Percentiles rank a stretch among this genome's conserved stretches.
Evolutionary conservation across 2,329 filamentous ascomycete genomes (phyloP).

Genomic region (Trichoderma atrobrunneum): DNA sequence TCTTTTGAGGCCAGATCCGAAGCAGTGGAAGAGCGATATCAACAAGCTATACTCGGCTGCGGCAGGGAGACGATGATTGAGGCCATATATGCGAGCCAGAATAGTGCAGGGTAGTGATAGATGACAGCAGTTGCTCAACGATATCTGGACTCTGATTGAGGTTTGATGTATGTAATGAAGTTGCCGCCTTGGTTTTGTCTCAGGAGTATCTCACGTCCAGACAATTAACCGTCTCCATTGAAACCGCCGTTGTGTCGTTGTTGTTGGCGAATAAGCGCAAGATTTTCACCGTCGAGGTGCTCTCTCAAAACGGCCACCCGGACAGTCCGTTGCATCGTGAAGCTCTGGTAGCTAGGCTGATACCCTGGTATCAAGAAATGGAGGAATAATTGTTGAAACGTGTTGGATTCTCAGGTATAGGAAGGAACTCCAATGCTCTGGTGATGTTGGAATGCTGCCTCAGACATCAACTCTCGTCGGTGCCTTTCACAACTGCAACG

Average conservation of each 20-base stretch:
- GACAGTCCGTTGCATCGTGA: not conserved
- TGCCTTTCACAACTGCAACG: not conserved
- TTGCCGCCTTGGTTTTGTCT: not conserved
- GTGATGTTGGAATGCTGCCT: not conserved
- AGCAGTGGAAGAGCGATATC: constrained; percentile 61
- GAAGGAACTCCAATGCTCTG: not conserved
- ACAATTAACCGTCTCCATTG: not conserved
- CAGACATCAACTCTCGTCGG: not conserved
- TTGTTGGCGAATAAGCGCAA: not conserved
- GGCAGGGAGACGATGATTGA: not conserved
- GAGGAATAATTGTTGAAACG: not conserved
- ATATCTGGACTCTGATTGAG: not conserved
- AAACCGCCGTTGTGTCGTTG: not conserved
- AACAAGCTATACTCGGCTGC: constrained; percentile 58
- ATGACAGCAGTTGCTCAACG: not conserved
- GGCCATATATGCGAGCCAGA: not conserved
- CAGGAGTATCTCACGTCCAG: not conserved
- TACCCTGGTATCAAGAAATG: not conserved
- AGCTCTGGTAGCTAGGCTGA: not conserved
- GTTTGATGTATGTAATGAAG: not conserved
- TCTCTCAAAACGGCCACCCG: not conserved
- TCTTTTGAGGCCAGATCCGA: constrained; percentile 52
- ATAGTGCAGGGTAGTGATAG: not conserved
- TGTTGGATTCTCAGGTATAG: not conserved
- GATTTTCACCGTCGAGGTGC: not conserved